Evolutionary conservation across 768 basidiomycete species (phyloP).

Genomic region (Lactarius hengduanensis): DNA sequence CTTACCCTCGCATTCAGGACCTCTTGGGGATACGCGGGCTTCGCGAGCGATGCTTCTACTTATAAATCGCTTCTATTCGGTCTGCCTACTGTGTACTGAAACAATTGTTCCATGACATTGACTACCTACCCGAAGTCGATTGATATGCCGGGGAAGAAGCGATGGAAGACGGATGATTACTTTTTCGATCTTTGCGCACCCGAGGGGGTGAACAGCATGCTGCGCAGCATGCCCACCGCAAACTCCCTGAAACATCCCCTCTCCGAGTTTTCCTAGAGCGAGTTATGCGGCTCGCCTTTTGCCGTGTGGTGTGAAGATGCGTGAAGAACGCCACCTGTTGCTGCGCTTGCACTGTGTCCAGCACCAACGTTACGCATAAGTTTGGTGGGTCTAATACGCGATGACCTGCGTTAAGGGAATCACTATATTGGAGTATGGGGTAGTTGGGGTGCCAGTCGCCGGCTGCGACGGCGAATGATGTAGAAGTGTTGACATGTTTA

Average conservation of each 20-base stretch:
- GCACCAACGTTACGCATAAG: background rate
- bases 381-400: background rate
- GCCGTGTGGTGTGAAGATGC: background rate
- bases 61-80: conserved; percentile 40
- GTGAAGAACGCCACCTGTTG: background rate
- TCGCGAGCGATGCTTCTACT: conserved; percentile 80
- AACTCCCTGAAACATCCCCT: no score
- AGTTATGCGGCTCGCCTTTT: background rate
- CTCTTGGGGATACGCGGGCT: conserved; percentile 75
- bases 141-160: background rate
- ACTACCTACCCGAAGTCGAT: background rate
- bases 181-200: background rate
- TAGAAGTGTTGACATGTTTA: background rate
- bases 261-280: background rate
- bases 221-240: background rate
- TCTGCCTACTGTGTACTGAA: conserved; percentile 4
- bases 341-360: background rate
- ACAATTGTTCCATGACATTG: conserved; percentile 2
- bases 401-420: background rate
- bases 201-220: background rate
- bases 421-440: background rate
- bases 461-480: background rate
- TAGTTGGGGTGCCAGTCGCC: background rate
- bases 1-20: conserved; percentile 46
- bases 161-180: background rate